Percentiles rank a stretch among this genome's conserved stretches.
Conservation (phyloP, 2,329 filamentous ascomycete genomes). For the Exserohilum turcica region DNA sequence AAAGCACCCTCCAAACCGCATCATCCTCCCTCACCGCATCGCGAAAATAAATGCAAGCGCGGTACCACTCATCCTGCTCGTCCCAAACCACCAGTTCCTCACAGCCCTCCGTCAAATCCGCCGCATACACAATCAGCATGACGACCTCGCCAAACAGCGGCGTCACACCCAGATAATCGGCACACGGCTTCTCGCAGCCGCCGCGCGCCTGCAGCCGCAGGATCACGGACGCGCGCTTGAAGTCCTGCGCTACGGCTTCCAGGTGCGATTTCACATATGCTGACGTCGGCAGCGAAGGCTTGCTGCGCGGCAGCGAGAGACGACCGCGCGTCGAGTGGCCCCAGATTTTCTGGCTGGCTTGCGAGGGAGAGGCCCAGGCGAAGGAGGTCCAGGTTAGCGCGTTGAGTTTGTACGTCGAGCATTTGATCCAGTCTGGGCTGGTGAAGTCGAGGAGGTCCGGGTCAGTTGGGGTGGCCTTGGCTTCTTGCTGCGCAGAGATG, state of each 20-base stretch:
- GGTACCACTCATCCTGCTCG: background rate
- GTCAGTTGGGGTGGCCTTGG: background rate
- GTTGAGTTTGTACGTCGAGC: background rate
- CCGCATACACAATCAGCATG: background rate
- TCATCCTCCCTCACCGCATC: background rate
- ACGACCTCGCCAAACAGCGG: slow-evolving; percentile 6
- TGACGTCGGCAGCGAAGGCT: background rate
- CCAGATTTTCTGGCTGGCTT: slow-evolving; percentile 1
- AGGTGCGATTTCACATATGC: background rate
- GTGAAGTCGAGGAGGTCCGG: slow-evolving; percentile 3
- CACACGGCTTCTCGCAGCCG: background rate
- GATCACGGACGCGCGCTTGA: slow-evolving; percentile 5
- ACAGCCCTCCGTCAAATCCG: background rate
- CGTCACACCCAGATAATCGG: background rate
- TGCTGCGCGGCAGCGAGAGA: background rate
- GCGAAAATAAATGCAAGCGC: slow-evolving; percentile 2
- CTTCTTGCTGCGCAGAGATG: background rate
- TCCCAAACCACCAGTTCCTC: background rate
- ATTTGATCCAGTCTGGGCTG: background rate
- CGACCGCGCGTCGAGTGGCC: background rate
- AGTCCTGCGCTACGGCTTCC: background rate
- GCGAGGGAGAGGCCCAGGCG: background rate
- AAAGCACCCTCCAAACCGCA: background rate
- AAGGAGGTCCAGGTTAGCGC: slow-evolving; percentile 7
- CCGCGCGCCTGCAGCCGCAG: background rate